Evolutionary conservation across 1,284 basidiomycete species (phyloP), one percentile per base, ranked within the genome.

Genomic region (Sanguinoderma infundibulare): DNA sequence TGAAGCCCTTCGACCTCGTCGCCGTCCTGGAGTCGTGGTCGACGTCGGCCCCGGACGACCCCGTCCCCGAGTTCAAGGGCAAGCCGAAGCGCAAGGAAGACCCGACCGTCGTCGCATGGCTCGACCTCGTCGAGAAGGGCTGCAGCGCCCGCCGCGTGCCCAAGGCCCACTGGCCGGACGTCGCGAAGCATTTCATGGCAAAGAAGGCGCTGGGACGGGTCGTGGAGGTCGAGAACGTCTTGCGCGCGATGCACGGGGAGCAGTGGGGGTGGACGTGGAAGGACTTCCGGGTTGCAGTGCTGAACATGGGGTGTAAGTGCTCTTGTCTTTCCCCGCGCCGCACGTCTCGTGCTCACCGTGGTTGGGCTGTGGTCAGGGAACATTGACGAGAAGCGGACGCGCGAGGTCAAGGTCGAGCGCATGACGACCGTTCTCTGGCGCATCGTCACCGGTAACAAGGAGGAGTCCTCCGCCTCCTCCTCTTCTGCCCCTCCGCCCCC

Each of bases 221-320:
- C 55, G 73, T 79, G 39, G 87, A 90, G 69, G 74, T 91, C 58
- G 89, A 89, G 73, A 80, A 79, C 40, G 86, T 91, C 60, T 82
- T 91, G 77, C 76, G 79, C 28, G 82, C 87, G 67, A 81, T 90
- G 62, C 81, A 90, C 55, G 89, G 87, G 6, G 85, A 87, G 34
- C 85, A 83, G 64, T 90, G 90, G 70, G 78, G 81, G 17, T 91
- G 90, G 90, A 84, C 81, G 57, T 91, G 89, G 89, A 87, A 89
- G 76, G 87, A 84, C 66, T 91, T 88, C 76, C 83, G 79, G 72
- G 79, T 87, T 44, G 89, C 89, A 0, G 84, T 91, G 81, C 73
- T 78, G 60, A 90, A 84, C 70, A 89, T 91, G 86, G 87, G 86
- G 50, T 91, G 90, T 91, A 68, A 76, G 90, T 82, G 7, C 24